Conservation (phyloP, 2,329 filamentous ascomycete species). For the Magnaporthiopsis incrustans region DNA sequence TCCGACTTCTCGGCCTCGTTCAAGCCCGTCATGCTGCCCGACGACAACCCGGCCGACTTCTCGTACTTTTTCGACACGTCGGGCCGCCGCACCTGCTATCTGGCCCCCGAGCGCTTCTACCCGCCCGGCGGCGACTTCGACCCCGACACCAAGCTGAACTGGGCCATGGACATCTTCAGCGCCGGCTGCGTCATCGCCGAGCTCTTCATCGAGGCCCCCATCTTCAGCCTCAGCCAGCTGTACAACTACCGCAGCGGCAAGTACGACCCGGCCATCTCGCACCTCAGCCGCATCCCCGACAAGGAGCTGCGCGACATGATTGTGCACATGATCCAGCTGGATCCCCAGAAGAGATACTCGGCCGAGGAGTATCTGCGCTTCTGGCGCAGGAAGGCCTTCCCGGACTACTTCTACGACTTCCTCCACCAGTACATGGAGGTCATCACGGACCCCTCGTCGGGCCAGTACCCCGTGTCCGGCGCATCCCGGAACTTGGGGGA, state of each 20-base stretch:
- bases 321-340: conserved; percentile 89
- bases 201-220: conserved; percentile 86
- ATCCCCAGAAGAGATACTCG: conserved; percentile 84
- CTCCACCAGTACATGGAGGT: conserved; percentile 96
- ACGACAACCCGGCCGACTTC: conserved; percentile 95
- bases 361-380: conserved; percentile 91
- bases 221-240: conserved; percentile 95
- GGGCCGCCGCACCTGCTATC: conserved; percentile 83
- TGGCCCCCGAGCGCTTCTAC: conserved; percentile 89
- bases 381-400: conserved; percentile 87
- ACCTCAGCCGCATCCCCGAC: conserved; percentile 81
- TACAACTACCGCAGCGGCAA: conserved; percentile 91
- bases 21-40: conserved; percentile 87
- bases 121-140: conserved; percentile 59
- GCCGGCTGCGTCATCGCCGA: conserved; percentile 95
- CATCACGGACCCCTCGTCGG: conserved; percentile 83
- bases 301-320: conserved; percentile 82
- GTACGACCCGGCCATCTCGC: conserved; percentile 76
- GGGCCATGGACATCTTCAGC: conserved; percentile 99
- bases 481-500: conserved; percentile 68
- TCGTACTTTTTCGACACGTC: conserved; percentile 97
- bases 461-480: conserved; percentile 62
- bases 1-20: conserved; percentile 96
- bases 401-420: conserved; percentile 95
- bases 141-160: conserved; percentile 53